Conservation (phyloP, 2,329 filamentous ascomycete species). For the Stagonosporopsis vannaccii region DNA sequence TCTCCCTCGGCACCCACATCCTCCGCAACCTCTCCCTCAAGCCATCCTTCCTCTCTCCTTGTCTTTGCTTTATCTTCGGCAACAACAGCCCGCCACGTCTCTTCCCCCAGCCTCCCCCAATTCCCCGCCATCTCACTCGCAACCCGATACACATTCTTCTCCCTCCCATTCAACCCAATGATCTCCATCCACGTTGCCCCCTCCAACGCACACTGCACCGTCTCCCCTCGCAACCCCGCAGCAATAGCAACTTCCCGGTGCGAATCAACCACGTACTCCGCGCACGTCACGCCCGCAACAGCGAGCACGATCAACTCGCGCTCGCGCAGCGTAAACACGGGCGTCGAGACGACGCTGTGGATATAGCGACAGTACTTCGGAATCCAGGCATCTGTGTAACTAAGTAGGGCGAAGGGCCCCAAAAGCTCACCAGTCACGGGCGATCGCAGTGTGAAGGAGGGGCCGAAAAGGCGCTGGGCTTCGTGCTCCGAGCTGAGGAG, state of each 20-base stretch:
- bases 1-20: not conserved
- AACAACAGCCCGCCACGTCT: constrained; percentile 5
- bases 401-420: constrained; percentile 11
- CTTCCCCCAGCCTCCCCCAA: constrained; percentile 5
- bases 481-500: constrained; percentile 4
- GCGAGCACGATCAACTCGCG: constrained; percentile 3
- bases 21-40: not conserved
- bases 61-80: not conserved
- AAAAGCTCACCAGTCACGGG: constrained; percentile 3
- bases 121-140: constrained; percentile 7
- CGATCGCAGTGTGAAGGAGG: constrained; percentile 5
- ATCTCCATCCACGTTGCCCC: not conserved
- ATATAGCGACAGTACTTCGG: constrained; percentile 9
- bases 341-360: not conserved
- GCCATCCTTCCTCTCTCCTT: constrained; percentile 2
- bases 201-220: not conserved
- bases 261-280: not conserved
- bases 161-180: not conserved
- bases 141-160: not conserved
- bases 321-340: constrained; percentile 3
- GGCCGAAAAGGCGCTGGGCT: constrained; percentile 14
- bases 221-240: not conserved
- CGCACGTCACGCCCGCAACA: not conserved
- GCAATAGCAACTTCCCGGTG: not conserved
- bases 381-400: constrained; percentile 11